Conservation (phyloP, 768 basidiomycete species). For the Pulveroboletus frians region DNA sequence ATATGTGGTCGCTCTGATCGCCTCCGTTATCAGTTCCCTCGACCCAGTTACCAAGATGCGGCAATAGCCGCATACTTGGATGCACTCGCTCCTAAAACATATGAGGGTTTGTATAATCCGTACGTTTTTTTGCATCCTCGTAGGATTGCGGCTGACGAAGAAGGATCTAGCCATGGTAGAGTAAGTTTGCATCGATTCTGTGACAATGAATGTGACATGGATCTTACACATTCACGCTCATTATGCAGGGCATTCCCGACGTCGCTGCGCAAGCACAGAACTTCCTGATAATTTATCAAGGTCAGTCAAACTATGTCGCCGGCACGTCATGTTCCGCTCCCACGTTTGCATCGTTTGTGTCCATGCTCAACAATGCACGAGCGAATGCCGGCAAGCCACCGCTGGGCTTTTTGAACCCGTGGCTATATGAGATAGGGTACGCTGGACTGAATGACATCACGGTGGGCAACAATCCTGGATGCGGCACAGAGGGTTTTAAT, state of each 20-base stretch:
- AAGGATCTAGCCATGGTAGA: constrained; percentile 23
- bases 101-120: constrained; percentile 57
- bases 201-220: no score
- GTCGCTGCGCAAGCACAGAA: constrained; percentile 46
- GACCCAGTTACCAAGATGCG: constrained; percentile 49
- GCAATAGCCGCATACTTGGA: constrained; percentile 43
- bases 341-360: constrained; percentile 57
- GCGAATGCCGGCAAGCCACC: constrained; percentile 37
- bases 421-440: constrained; percentile 41
- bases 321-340: constrained; percentile 68
- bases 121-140: constrained; percentile 24
- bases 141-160: not conserved
- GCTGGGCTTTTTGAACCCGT: constrained; percentile 66
- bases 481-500: constrained; percentile 63
- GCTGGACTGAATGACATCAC: constrained; percentile 53
- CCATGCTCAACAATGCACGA: constrained; percentile 62
- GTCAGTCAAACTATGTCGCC: constrained; percentile 35
- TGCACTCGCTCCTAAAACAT: constrained; percentile 43
- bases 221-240: no score
- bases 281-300: constrained; percentile 46
- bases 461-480: constrained; percentile 50
- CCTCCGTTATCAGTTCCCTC: constrained; percentile 37
- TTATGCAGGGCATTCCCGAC: no score
- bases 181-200: no score
- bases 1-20: not conserved